Base-by-base conservation (phyloP, 2,329 filamentous ascomycete species). In the Penicillium nordicum region DNA sequence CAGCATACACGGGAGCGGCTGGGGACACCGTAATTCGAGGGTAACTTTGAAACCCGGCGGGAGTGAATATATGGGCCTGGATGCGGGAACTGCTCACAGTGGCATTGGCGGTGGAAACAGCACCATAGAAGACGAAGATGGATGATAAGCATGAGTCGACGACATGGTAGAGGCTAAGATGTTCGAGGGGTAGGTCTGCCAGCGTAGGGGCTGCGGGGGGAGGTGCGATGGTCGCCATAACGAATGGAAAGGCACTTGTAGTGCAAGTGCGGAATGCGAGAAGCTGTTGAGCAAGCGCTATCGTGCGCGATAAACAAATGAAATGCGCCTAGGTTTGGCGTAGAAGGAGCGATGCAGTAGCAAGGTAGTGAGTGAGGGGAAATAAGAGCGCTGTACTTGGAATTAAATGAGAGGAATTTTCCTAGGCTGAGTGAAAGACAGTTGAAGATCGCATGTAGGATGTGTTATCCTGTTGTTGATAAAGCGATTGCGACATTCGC, bases 21-120 rank as follows among this genome's bases (percentile, higher is more conserved):
- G 94, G 94, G 25, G 93, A 95, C 63, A 97, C 88, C 58, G 93
- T 96, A 64, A 99, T 85, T 67, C 93, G 90, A 58, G 90, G 87
- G 72, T 93, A 99, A 65, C 89, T 93, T 70, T 90, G 88, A 66
- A 95, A 88, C 63, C 94, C 94, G 62, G 91, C 92, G 2, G 91
- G 86, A 59, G 89, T 90, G 77, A 95, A 90, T 75, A 99, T 84
- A 75, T 97, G 94, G 62, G 94, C 84, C 78, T 97, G 93, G 65
- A 97, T 92, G 74, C 94, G 89, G 61, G 93, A 97, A 76, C 89
- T 93, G 76, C 91, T 95, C 69, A 87, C 85, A 47, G 86, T 90
- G 63, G 88, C 89, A 76, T 96, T 95, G 68, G 90, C 87, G 42
- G 91, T 95, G 30, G 92, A 92, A 45, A 93, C 93, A 16, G 92